Evolutionary conservation across 768 basidiomycete genomes (phyloP).

Genomic region (Sutorius australiensis): DNA sequence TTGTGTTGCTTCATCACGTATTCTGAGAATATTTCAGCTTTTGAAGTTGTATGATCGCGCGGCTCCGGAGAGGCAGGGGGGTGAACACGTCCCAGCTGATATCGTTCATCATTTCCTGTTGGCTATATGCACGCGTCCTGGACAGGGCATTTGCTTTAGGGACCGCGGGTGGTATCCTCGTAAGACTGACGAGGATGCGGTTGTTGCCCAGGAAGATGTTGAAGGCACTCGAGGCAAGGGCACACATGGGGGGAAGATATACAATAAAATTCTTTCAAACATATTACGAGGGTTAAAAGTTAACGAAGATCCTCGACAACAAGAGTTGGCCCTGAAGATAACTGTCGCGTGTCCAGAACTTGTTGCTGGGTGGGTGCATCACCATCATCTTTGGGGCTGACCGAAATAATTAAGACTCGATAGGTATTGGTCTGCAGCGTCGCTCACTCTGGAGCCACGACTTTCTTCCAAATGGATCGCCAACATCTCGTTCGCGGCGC

Average conservation of each 20-base stretch:
- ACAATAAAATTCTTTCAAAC: conserved; percentile 82
- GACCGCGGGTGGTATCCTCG: conserved; percentile 91
- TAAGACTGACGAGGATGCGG: conserved; percentile 45
- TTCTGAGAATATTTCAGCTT: conserved; percentile 41
- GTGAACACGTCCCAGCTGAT: conserved; percentile 65
- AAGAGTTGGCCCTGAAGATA: conserved; percentile 79
- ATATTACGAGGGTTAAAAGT: conserved; percentile 72
- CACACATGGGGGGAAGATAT: conserved; percentile 42
- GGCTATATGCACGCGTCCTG: conserved; percentile 76
- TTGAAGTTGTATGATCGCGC: conserved; percentile 70
- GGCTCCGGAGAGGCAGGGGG: conserved; percentile 43
- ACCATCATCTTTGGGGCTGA: background rate
- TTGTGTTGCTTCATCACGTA: background rate
- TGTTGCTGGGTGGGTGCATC: conserved; percentile 59
- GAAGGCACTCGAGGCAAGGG: conserved; percentile 32
- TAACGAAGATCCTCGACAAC: conserved; percentile 85
- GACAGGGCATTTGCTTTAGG: conserved; percentile 80
- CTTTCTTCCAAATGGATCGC: conserved; percentile 89
- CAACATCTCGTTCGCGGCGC: conserved; percentile 79
- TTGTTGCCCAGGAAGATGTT: conserved; percentile 36
- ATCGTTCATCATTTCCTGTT: conserved; percentile 85
- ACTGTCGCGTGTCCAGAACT: conserved; percentile 84
- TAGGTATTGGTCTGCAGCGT: conserved; percentile 70
- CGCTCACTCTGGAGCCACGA: conserved; percentile 77
- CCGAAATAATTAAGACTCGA: conserved; percentile 8